Evolutionary conservation across 495 filamentous ascomycete genomes (phyloP), one percentile per base, ranked within the genome.

Genomic region (Neurospora tetrasperma): DNA sequence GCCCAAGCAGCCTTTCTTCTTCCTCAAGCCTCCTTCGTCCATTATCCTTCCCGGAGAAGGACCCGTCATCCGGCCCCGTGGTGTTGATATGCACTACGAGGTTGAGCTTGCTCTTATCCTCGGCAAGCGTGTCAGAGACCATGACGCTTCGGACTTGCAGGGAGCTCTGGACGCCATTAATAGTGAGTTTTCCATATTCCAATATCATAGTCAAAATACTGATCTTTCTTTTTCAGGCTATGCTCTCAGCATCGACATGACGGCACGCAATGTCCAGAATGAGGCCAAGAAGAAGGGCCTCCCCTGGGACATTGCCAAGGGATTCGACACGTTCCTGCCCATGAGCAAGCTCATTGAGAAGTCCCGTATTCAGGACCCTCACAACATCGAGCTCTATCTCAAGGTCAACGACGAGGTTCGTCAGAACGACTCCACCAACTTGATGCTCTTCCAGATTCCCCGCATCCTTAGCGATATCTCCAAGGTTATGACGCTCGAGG

Each of bases 1-100:
- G 62, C 94, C 96, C 71, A 93, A 92, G 81, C 92, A 96, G 79
- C 96, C 96, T 7, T 98, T 99, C 84, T 99, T 97, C 90, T 99
- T 99, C 89, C 88, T 97, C 74, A 99, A 99, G 87, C 96, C 96
- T 7, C 79, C 93, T 0, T 89, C 90, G 71, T 90, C 93, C 20
- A 90, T 99, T 74, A 88, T 97, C 2, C 86, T 90, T 18, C 94
- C 94, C 3, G 85, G 86, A 46, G 85, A 86, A 39, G 94, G 96
- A 5, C 92, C 94, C n/a, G 89, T 97, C 44, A 88, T 97, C 71
- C 88, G 90, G 46, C 96, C 96, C 20, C 86, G 83, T 73, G 95
- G 94, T 74, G 90, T 93, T 46, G 91, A 89, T 71, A 85, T 97
- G 62, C 95, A 98, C 83, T 97, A 97, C 85, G 96, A 99, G 81